phyloP scores from a whole-genome alignment of 805 yeast species.

The Vanderwaltozyma polyspora region DNA sequence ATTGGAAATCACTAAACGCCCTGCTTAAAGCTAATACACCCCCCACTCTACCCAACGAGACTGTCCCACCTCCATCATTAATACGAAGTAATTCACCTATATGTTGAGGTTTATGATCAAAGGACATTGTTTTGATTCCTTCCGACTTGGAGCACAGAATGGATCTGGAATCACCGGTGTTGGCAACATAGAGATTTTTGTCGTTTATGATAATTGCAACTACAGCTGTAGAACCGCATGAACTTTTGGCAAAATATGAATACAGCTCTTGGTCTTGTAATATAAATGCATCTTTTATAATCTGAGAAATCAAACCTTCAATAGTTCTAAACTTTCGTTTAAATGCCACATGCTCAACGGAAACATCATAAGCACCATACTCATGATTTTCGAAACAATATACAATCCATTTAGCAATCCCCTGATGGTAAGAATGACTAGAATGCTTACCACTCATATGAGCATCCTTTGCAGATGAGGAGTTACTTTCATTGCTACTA shows the following conservation, averaged over 20 bases:
- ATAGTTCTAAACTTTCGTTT: conserved; percentile 20
- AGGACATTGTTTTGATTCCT: conserved; percentile 55
- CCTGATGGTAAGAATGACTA: too few species aligned
- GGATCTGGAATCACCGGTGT: conserved; percentile 69
- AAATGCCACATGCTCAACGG: conserved; percentile 3
- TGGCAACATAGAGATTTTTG: conserved; percentile 43
- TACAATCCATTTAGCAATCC: conserved; percentile 22
- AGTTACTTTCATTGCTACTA: conserved; percentile 5
- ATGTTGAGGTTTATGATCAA: conserved; percentile 88
- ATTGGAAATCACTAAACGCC: conserved; percentile 72
- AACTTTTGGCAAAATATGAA: conserved; percentile 28
- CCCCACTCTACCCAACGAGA: conserved; percentile 86
- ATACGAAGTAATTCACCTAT: conserved; percentile 90
- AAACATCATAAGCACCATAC: conserved; percentile 13
- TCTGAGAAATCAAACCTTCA: conserved; percentile 28
- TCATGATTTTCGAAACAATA: conserved; percentile 23
- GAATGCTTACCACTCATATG: background rate
- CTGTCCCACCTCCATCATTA: conserved; percentile 88
- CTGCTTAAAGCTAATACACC: conserved; percentile 89
- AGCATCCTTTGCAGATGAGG: background rate
- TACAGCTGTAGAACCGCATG: conserved; percentile 45
- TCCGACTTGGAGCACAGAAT: conserved; percentile 37
- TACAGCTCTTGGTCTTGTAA: conserved; percentile 36
- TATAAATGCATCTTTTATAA: conserved; percentile 35
- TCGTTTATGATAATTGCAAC: conserved; percentile 35